Percentiles rank a stretch among this genome's conserved stretches.
Evolutionary conservation across 257 asterid species (phyloP).

Genomic region (Solanum verrucosum): DNA sequence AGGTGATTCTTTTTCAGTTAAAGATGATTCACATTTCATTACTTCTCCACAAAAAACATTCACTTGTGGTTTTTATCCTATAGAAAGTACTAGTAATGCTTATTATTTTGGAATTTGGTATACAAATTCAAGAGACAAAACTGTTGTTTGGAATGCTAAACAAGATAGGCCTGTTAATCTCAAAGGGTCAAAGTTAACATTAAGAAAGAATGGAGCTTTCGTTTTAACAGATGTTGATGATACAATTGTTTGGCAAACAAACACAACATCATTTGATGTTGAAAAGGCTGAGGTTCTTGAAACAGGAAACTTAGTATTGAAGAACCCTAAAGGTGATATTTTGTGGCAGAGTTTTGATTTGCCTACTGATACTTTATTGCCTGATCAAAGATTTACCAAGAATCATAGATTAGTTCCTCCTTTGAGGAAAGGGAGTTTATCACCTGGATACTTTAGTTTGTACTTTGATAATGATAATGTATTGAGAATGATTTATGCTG

Average conservation of each 20-base stretch:
- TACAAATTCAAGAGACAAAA: slow-evolving; percentile 27
- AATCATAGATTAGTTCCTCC: slow-evolving; percentile 35
- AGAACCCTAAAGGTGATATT: slow-evolving; percentile 15
- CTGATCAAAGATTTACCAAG: slow-evolving; percentile 53
- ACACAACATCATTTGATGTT: background rate
- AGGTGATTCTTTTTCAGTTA: slow-evolving; percentile 46
- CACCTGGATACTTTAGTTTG: slow-evolving; percentile 45
- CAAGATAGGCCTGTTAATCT: slow-evolving; percentile 51
- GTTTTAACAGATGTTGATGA: too few species aligned
- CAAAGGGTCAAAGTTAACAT: slow-evolving; percentile 21
- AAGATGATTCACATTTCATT: slow-evolving; percentile 23
- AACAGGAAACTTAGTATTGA: slow-evolving; percentile 48
- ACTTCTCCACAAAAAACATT: slow-evolving; percentile 42
- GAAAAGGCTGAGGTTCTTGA: slow-evolving; percentile 35
- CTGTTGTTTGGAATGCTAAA: slow-evolving; percentile 60
- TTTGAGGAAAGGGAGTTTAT: slow-evolving; percentile 25
- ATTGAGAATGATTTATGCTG: slow-evolving; percentile 46
- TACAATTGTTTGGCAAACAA: too few species aligned
- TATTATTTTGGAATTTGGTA: slow-evolving; percentile 60
- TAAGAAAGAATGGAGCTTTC: too few species aligned
- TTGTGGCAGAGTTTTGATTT: slow-evolving; percentile 65
- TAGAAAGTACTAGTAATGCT: slow-evolving; percentile 44
- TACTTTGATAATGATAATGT: slow-evolving; percentile 53
- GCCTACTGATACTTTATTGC: slow-evolving; percentile 57
- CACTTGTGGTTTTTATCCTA: slow-evolving; percentile 46